phyloP scores from a whole-genome alignment of 176 grass and related monocot species.

The Panicum miliaceum region DNA sequence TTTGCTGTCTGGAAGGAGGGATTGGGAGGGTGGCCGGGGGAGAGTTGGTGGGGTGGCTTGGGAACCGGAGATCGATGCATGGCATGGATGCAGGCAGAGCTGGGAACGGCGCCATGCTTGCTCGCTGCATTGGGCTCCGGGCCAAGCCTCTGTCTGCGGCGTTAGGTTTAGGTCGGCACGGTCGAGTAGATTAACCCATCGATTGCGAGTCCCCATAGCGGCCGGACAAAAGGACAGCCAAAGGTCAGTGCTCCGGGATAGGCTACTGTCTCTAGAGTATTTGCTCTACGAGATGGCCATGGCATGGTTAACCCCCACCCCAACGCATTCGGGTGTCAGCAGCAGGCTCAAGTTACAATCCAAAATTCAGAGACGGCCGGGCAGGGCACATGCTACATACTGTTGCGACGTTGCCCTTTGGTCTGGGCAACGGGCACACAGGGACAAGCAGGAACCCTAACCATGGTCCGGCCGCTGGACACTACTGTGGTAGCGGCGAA shows the following conservation, averaged over 20 bases:
- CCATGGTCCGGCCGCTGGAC: background rate
- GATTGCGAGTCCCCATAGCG: slow-evolving; percentile 6
- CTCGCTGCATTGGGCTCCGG: slow-evolving; percentile 22
- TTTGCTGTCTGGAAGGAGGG: slow-evolving; percentile 39
- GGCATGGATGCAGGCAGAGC: background rate
- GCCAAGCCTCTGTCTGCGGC: background rate
- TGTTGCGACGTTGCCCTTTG: background rate
- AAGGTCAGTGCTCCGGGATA: background rate
- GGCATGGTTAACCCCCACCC: background rate
- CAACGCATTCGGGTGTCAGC: background rate
- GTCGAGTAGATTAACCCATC: background rate
- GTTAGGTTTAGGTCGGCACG: slow-evolving; percentile 7
- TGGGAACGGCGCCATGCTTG: background rate
- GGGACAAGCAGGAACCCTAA: background rate
- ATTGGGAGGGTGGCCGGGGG: too few relatives aligned
- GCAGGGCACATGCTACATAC: background rate
- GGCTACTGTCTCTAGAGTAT: background rate
- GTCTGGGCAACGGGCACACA: background rate
- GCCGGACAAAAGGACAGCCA: background rate
- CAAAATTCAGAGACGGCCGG: background rate
- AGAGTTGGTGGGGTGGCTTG: background rate
- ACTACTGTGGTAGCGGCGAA: background rate
- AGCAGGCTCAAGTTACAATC: background rate
- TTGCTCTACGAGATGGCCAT: background rate
- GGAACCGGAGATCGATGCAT: slow-evolving; percentile 2